Evolutionary conservation across 495 filamentous ascomycete species (phyloP), one percentile per base, ranked within the genome.

Genomic region (Xylaria bambusicola): DNA sequence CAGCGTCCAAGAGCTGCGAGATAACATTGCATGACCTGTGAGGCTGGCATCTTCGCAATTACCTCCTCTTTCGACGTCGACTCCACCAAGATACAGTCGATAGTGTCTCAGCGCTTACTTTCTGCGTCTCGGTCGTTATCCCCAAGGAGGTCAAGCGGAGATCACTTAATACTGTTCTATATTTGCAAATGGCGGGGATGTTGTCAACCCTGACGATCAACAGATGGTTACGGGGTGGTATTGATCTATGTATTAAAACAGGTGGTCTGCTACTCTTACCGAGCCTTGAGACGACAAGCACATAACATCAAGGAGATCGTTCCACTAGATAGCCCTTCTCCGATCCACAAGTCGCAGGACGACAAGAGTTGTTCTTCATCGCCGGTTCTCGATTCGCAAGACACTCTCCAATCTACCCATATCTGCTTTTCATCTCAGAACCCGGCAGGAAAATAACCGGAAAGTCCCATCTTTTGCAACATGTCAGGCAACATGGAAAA

Each of bases 331-430:
- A 23, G 21, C 26, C 38, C 35, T 42, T 13, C 10, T 41, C 52
- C 38, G 26, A 44, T 21, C 38, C n/a, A 52, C 33, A 56, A 68
- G 67, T 70, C 67, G 67, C 67, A 10, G 67, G 67, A 60, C 67
- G 67, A 55, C 67, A 63, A 59, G n/a, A 58, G 36, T 65, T 66
- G 40, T 58, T 47, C 52, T 44, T 58, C 59, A 38, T 45, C 58
- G 51, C 52, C 56, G 58, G 58, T 23, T 58, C 36, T 57, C 46
- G 45, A 51, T n/a, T n/a, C 46, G 8, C 29, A 58, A 46, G 41
- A 47, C 15, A 41, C 58, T 59, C 35, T 47, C 56, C 48, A 31
- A 6, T 40, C 42, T 54, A 29, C 18, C 48, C 20, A 20, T 36
- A 59, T 59, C 50, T n/a, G n/a, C n/a, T n/a, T n/a, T n/a, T n/a